Evolutionary conservation across 768 basidiomycete genomes (phyloP).

Genomic region (Ephemerocybe angulata): DNA sequence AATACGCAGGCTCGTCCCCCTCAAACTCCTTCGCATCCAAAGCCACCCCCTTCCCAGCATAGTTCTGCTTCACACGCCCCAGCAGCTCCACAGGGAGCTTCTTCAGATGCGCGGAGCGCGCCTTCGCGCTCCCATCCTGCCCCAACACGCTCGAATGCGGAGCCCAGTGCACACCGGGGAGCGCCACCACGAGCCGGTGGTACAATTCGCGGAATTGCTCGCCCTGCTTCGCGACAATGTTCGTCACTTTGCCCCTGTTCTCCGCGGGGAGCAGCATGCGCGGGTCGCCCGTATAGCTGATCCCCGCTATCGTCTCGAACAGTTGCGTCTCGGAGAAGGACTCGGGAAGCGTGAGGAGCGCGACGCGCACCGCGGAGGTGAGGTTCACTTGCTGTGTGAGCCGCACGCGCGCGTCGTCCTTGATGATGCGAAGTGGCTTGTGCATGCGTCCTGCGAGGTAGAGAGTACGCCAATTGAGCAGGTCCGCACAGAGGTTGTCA

Average conservation of each 20-base stretch:
- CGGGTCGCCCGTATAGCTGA: conserved; percentile 87
- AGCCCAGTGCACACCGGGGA: conserved; percentile 80
- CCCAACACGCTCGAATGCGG: conserved; percentile 38
- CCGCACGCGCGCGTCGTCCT: conserved; percentile 87
- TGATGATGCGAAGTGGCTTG: conserved; percentile 92
- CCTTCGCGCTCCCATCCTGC: conserved; percentile 71
- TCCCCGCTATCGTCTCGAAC: conserved; percentile 79
- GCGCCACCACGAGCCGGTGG: conserved; percentile 67
- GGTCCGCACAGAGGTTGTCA: conserved; percentile 83
- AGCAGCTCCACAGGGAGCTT: conserved; percentile 75
- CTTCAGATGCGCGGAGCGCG: conserved; percentile 67
- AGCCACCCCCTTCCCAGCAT: conserved; percentile 32
- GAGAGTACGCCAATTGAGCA: conserved; percentile 88
- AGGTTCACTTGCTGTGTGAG: conserved; percentile 94
- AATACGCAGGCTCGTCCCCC: conserved; percentile 72
- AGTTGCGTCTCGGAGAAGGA: conserved; percentile 78
- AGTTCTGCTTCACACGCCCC: conserved; percentile 49
- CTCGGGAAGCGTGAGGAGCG: conserved; percentile 82
- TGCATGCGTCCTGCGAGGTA: conserved; percentile 97
- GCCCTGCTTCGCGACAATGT: conserved; percentile 83
- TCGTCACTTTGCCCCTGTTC: conserved; percentile 90
- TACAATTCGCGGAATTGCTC: conserved; percentile 88
- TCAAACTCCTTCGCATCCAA: conserved; percentile 33
- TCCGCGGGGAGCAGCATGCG: conserved; percentile 94
- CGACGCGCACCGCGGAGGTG: conserved; percentile 83